Conservation (phyloP, 768 basidiomycete species). For the Suillus discolor region DNA sequence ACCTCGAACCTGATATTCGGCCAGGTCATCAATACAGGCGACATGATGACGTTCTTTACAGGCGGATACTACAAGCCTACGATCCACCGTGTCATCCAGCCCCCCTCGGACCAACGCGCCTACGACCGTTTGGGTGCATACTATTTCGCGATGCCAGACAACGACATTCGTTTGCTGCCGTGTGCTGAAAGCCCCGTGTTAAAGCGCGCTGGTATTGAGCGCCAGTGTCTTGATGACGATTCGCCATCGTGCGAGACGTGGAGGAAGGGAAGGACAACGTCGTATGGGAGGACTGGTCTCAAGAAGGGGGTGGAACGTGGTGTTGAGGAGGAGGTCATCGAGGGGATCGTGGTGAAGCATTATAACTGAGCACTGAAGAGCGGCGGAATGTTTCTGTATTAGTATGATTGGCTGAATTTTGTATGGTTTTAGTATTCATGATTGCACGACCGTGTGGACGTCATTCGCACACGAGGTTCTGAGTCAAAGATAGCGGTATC, state of each 20-base stretch:
- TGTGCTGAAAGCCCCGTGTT: constrained; percentile 34
- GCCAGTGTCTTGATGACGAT: constrained; percentile 26
- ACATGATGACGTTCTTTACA: constrained; percentile 36
- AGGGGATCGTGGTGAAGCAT: constrained; percentile 35
- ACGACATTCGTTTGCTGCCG: constrained; percentile 32
- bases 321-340: constrained; percentile 35
- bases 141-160: constrained; percentile 38
- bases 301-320: constrained; percentile 28
- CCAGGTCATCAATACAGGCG: constrained; percentile 41
- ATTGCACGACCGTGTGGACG: background rate
- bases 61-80: constrained; percentile 40
- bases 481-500: background rate
- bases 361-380: constrained; percentile 26
- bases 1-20: background rate
- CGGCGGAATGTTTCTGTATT: background rate
- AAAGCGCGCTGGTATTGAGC: constrained; percentile 32
- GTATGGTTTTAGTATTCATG: no score
- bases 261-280: constrained; percentile 31
- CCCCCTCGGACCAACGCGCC: constrained; percentile 36
- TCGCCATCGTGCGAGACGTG: constrained; percentile 33
- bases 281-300: constrained; percentile 34
- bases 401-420: background rate
- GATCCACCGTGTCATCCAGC: constrained; percentile 41
- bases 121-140: constrained; percentile 36
- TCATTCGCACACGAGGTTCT: background rate